A percentile compares a stretch with the other conserved stretches of the same genome.
phyloP scores from a whole-genome alignment of 1,284 basidiomycete genomes.

The Pseudozyma tsukubaensis region DNA sequence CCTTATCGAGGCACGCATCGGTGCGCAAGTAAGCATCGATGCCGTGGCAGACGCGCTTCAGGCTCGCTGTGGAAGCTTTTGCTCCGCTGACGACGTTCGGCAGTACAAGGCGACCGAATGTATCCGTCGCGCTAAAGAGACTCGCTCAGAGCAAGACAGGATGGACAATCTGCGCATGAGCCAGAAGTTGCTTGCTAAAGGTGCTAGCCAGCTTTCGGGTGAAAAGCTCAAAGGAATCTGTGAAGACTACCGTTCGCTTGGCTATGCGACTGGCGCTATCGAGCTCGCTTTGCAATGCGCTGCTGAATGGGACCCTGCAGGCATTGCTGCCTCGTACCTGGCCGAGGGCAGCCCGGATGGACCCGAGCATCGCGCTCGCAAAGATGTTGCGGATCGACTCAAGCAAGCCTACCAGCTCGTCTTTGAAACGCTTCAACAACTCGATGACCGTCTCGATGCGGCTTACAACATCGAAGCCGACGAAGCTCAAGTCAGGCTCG shows the following conservation, averaged over 20 bases:
- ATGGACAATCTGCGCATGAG: constrained; percentile 36
- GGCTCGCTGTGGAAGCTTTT: constrained; percentile 94
- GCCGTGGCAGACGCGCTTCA: constrained; percentile 94
- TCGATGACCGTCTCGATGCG: constrained; percentile 74
- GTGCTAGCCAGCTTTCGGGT: constrained; percentile 83
- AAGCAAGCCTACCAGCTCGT: constrained; percentile 76
- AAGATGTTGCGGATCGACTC: constrained; percentile 72
- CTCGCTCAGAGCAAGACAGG: constrained; percentile 73
- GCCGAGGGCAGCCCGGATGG: constrained; percentile 75
- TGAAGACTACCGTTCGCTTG: constrained; percentile 84
- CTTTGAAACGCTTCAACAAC: constrained; percentile 79
- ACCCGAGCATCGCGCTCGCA: constrained; percentile 74
- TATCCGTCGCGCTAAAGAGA: constrained; percentile 87
- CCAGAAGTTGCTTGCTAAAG: constrained; percentile 81
- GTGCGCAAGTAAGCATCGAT: constrained; percentile 94
- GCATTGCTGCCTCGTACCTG: constrained; percentile 68
- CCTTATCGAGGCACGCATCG: constrained; percentile 96
- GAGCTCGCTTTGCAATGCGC: constrained; percentile 88
- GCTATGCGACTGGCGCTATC: constrained; percentile 85
- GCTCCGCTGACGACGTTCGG: constrained; percentile 96
- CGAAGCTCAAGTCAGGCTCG: constrained; percentile 58
- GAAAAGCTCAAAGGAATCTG: constrained; percentile 86
- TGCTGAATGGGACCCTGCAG: constrained; percentile 80
- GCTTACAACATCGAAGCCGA: constrained; percentile 46
- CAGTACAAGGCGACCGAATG: constrained; percentile 98